Conservation (phyloP, 306 rosid species). For the Erythrophleum fordii region DNA sequence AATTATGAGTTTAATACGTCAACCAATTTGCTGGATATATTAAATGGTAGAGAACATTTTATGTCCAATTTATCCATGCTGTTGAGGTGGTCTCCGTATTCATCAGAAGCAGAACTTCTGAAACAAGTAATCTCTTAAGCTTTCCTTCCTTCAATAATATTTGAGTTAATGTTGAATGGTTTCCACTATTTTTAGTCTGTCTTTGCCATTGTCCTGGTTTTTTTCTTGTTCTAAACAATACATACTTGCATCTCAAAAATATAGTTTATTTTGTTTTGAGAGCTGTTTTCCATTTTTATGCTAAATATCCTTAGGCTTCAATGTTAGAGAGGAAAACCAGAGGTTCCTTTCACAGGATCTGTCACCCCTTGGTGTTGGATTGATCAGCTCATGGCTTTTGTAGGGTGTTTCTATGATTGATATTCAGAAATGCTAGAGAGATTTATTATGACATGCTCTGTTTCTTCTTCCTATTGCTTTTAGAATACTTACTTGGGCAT, state of each 20-base stretch:
- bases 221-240: constrained; percentile 7
- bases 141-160: constrained; percentile 18
- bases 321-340: not conserved
- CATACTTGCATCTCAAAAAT: constrained; percentile 8
- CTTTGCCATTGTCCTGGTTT: not conserved
- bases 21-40: constrained; percentile 52
- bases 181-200: constrained; percentile 11
- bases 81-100: constrained; percentile 88
- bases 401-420: constrained; percentile 10
- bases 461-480: not conserved
- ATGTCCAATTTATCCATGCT: constrained; percentile 67
- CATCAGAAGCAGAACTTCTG: constrained; percentile 83
- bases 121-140: constrained; percentile 64
- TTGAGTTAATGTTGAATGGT: constrained; percentile 7
- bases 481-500: not conserved
- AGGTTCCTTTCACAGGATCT: constrained; percentile 18
- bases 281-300: not conserved
- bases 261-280: constrained; percentile 11
- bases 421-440: not conserved
- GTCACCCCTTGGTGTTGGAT: not conserved
- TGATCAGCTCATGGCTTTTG: not conserved
- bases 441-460: not conserved
- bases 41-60: constrained; percentile 72
- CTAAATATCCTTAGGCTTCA: not conserved
- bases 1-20: constrained; percentile 64